A percentile compares a stretch with the other conserved stretches of the same genome.
Evolutionary conservation across 108 stramenopile species (phyloP).

Genomic region (Pseudonitzschia delicatissima): DNA sequence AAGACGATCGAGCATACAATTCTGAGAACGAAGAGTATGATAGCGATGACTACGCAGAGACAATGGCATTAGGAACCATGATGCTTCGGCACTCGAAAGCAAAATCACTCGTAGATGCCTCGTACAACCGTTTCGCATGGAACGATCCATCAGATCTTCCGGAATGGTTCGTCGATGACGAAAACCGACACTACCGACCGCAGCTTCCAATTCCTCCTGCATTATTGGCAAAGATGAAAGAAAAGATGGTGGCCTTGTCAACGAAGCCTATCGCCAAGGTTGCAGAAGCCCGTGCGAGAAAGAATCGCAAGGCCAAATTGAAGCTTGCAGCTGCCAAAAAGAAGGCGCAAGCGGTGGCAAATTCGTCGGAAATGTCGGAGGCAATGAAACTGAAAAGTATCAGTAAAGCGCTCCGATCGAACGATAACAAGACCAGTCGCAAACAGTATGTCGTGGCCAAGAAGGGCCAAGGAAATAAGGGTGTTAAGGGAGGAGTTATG

Average conservation of each 20-base stretch:
- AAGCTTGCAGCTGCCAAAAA: slow-evolving; percentile 93
- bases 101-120: slow-evolving; percentile 95
- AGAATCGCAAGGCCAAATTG: slow-evolving; percentile 77
- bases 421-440: slow-evolving; percentile 63
- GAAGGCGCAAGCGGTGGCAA: slow-evolving; percentile 90
- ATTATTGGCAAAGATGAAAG: slow-evolving; percentile 95
- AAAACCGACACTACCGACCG: slow-evolving; percentile 93
- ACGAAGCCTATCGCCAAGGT: slow-evolving; percentile 97
- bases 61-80: slow-evolving; percentile 95
- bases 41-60: slow-evolving; percentile 92
- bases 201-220: slow-evolving; percentile 94
- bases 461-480: slow-evolving; percentile 62
- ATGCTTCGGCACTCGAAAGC: slow-evolving; percentile 93
- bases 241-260: slow-evolving; percentile 79
- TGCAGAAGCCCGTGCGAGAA: slow-evolving; percentile 96
- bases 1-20: slow-evolving; percentile 89
- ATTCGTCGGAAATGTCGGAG: slow-evolving; percentile 90
- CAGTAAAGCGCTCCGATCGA: slow-evolving; percentile 89
- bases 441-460: slow-evolving; percentile 92
- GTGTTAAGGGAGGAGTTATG: slow-evolving; percentile 88
- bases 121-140: slow-evolving; percentile 99
- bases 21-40: slow-evolving; percentile 97
- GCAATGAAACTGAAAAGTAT: slow-evolving; percentile 96
- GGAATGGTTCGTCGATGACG: slow-evolving; percentile 98
- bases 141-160: slow-evolving; percentile 96